phyloP scores from a whole-genome alignment of 73 alveolate species.

The Vitrella brassicaformis region DNA sequence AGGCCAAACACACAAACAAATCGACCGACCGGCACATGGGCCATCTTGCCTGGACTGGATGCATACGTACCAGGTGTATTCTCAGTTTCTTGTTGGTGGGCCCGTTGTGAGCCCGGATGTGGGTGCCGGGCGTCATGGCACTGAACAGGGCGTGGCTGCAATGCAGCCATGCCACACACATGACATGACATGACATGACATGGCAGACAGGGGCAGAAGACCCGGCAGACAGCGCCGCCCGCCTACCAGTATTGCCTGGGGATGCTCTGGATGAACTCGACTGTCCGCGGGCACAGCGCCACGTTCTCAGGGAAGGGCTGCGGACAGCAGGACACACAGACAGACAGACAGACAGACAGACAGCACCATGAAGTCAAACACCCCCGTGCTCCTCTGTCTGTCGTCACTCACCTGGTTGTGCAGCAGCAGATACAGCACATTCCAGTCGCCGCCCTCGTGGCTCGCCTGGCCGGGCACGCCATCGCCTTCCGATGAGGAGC shows the following conservation, averaged over 20 bases:
- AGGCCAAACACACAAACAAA: neutral
- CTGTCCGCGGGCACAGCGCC: constrained; percentile 58
- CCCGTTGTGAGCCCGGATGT: constrained; percentile 63
- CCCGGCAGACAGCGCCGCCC: neutral
- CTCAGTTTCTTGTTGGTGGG: constrained; percentile 74
- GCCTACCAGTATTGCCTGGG: too few species aligned
- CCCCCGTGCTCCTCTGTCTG: too few species aligned
- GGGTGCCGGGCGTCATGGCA: constrained; percentile 70
- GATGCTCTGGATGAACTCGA: constrained; percentile 48
- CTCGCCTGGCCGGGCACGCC: too few species aligned
- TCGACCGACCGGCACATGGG: too few species aligned
- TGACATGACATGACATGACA: neutral
- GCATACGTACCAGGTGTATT: too few species aligned
- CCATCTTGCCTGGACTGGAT: too few species aligned
- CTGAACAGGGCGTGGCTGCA: constrained; percentile 64
- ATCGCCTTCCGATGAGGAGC: too few species aligned
- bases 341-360: too few species aligned
- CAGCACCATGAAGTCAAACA: too few species aligned
- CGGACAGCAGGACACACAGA: too few species aligned
- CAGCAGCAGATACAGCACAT: constrained; percentile 62
- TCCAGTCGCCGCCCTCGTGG: constrained; percentile 72
- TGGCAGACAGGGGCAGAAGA: neutral
- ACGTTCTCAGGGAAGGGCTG: constrained; percentile 62
- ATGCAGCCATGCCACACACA: neutral
- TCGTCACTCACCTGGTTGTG: too few species aligned